Conservation (phyloP, 2,329 filamentous ascomycete genomes). For the Byssochlamys sp. region DNA sequence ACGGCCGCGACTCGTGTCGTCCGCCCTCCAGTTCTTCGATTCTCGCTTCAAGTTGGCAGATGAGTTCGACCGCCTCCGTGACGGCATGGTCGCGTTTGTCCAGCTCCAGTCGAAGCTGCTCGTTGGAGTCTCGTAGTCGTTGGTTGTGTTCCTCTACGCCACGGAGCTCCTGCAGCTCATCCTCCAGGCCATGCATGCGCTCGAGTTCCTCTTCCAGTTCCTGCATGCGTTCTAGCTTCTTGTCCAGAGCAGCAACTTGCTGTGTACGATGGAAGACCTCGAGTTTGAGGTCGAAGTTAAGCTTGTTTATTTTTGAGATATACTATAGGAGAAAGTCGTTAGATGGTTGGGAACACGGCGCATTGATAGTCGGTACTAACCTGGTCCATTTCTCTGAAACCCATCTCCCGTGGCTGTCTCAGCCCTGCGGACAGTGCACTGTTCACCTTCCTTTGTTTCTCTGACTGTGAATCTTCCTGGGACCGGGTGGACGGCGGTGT, state of each 20-base stretch:
- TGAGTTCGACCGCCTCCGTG: slow-evolving; percentile 34
- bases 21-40: slow-evolving; percentile 24
- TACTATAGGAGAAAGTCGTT: slow-evolving; percentile 20
- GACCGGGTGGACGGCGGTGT: slow-evolving; percentile 17
- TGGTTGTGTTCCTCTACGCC: slow-evolving; percentile 27
- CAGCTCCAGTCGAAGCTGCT: slow-evolving; percentile 27
- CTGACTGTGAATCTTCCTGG: slow-evolving; percentile 25
- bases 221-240: slow-evolving; percentile 29
- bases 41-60: slow-evolving; percentile 34
- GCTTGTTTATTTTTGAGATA: slow-evolving; percentile 35
- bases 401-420: slow-evolving; percentile 32
- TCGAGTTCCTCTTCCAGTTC: slow-evolving; percentile 27
- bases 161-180: slow-evolving; percentile 30
- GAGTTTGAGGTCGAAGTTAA: slow-evolving; percentile 36
- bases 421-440: slow-evolving; percentile 20
- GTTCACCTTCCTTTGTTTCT: slow-evolving; percentile 24
- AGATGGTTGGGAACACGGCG: background rate
- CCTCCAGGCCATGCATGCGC: slow-evolving; percentile 19
- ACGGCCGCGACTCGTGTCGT: slow-evolving; percentile 13
- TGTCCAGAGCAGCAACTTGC: slow-evolving; percentile 26
- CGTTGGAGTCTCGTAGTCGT: slow-evolving; percentile 27
- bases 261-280: slow-evolving; percentile 33
- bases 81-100: slow-evolving; percentile 33
- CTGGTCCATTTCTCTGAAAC: slow-evolving; percentile 34
- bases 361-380: slow-evolving; percentile 14